Evolutionary conservation across 805 yeast species (phyloP), one percentile per base, ranked within the genome.

Genomic region (Metschnikowia picachoensis): DNA sequence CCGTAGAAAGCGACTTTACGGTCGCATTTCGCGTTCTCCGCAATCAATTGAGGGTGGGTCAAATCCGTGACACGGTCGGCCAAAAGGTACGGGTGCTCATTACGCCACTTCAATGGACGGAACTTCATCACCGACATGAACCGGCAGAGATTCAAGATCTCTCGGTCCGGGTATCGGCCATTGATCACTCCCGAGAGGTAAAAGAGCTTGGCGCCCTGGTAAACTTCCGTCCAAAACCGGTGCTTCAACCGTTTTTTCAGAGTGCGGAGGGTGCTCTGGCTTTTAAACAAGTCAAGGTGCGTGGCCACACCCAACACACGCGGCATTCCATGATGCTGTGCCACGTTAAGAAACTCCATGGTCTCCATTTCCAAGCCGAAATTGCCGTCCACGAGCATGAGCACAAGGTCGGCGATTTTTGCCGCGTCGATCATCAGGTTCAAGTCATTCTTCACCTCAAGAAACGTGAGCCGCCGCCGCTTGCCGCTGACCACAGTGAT

Each of bases 361-460:
- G 99, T 94, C 68, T 94, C 99, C 99, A 94, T 94, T 72, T 94
- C 99, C 49, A 94, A 82, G 8, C 99, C 99, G 64, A 89, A 94
- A 65, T 94, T 94, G 48, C 99, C 98, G 71, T 94, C 99, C 49
- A 94, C 82, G 77, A 94, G 70, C 50, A 94, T 65, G 40, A 94
- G 73, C 9, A 95, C 96, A 51, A 94, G 74, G 66, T 94, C 99
- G 0, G 98, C 96, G 47, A 91, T 82, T 60, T 94, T 94, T 27
- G 98, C 96, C 33, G 94, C 81, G 68, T 94, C 99, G 36, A 91
- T 82, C 98, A 95, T 94, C 8, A 97, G 84, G 64, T 89, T 91
- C 61, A 94, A 69, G 65, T 94, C 99, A 58, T 91, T 92, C 11
- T 84, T 80, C 55, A 96, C 94, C 66, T 94, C 99, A 30, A 94